phyloP scores from a whole-genome alignment of 768 basidiomycete species.

The Thelephora ganbajun region DNA sequence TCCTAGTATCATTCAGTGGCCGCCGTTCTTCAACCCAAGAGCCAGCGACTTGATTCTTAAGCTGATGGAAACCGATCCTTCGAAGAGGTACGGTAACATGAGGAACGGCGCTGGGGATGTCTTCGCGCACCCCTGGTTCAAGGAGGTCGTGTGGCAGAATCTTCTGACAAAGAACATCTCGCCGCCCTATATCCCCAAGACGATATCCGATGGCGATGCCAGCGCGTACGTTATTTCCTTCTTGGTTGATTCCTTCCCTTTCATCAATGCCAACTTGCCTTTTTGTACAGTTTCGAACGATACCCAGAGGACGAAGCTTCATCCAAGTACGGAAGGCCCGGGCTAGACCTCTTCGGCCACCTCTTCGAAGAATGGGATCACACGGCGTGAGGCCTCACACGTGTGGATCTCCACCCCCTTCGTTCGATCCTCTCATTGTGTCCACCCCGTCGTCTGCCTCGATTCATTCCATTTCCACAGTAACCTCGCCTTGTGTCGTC shows the following conservation, averaged over 20 bases:
- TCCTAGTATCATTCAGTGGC: conserved; percentile 66
- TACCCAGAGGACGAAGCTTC: conserved; percentile 67
- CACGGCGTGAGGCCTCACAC: conserved; percentile 15
- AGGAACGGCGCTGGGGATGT: conserved; percentile 82
- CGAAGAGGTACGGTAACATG: conserved; percentile 83
- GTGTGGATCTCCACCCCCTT: too few species aligned
- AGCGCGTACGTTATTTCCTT: conserved; percentile 53
- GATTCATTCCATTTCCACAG: too few species aligned
- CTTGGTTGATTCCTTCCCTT: conserved; percentile 4
- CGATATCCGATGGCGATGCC: conserved; percentile 86
- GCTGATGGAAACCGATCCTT: conserved; percentile 81
- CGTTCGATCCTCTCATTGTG: too few species aligned
- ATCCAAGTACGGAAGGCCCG: conserved; percentile 41
- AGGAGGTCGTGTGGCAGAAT: conserved; percentile 85
- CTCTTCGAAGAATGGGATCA: conserved; percentile 77
- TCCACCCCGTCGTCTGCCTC: too few species aligned
- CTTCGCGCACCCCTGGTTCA: conserved; percentile 87
- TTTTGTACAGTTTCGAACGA: conserved; percentile 44
- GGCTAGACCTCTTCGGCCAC: conserved; percentile 46
- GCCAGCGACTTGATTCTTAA: conserved; percentile 85
- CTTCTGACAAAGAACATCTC: conserved; percentile 76
- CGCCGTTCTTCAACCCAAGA: conserved; percentile 48
- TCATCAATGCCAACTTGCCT: conserved; percentile 1
- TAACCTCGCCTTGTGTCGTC: too few species aligned
- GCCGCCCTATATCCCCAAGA: conserved; percentile 89